Evolutionary conservation across 768 basidiomycete genomes (phyloP).

Genomic region (Gloeopeniophorella convolvens): DNA sequence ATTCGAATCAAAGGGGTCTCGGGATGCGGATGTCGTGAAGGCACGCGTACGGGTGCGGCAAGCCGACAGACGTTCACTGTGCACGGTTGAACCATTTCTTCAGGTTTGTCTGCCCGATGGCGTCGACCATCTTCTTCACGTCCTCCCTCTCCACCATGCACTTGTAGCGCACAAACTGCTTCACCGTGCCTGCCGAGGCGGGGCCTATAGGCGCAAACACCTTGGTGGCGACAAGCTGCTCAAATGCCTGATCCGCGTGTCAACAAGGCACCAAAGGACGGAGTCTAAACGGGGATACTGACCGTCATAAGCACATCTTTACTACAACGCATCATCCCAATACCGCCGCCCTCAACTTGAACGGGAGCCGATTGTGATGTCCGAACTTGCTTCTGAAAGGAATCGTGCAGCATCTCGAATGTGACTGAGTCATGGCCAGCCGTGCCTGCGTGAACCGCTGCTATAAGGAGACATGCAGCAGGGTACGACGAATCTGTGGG

Average conservation of each 20-base stretch:
- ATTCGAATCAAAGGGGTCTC: no score
- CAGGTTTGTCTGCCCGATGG: slow-evolving; percentile 58
- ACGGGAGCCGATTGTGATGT: slow-evolving; percentile 69
- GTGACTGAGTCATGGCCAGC: slow-evolving; percentile 77
- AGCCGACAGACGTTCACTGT: slow-evolving; percentile 29
- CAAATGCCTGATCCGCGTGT: slow-evolving; percentile 56
- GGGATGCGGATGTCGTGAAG: no score
- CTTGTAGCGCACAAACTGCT: slow-evolving; percentile 72
- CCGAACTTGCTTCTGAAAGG: slow-evolving; percentile 69
- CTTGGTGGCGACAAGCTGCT: slow-evolving; percentile 49
- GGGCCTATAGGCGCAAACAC: slow-evolving; percentile 51
- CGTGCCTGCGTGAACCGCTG: slow-evolving; percentile 69
- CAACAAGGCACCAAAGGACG: not conserved
- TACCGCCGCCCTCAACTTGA: slow-evolving; percentile 58
- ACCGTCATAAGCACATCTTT: slow-evolving; percentile 63
- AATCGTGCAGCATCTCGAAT: slow-evolving; percentile 85
- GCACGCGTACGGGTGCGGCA: no score
- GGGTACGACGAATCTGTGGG: slow-evolving; percentile 68
- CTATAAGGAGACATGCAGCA: slow-evolving; percentile 74
- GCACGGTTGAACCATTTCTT: slow-evolving; percentile 74
- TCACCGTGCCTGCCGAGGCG: slow-evolving; percentile 43
- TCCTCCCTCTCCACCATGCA: slow-evolving; percentile 57
- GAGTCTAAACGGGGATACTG: slow-evolving; percentile 27
- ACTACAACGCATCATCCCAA: slow-evolving; percentile 66
- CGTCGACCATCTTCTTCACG: slow-evolving; percentile 61